Conservation (phyloP, 768 basidiomycete species). For the Russula emetica region DNA sequence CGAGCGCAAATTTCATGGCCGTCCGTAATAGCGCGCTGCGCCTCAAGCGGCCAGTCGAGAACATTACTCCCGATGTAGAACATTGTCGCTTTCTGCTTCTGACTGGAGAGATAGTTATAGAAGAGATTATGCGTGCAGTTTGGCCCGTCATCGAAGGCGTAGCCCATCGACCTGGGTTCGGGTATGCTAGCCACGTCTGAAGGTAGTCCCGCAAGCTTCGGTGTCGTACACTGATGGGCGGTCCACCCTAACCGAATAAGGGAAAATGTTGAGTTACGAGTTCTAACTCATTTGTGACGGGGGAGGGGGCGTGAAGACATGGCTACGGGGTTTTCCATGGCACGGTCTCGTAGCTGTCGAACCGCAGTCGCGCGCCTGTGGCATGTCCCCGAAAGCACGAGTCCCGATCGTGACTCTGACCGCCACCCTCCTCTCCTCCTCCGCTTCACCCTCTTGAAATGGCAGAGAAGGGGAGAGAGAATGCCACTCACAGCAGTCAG, state of each 20-base stretch:
- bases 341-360: too few relatives aligned
- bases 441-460: not conserved
- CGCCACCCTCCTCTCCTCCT: not conserved
- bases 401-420: not conserved
- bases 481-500: constrained; percentile 24
- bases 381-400: not conserved
- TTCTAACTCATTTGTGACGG: not conserved
- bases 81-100: constrained; percentile 63
- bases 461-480: not conserved
- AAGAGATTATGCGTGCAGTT: constrained; percentile 63
- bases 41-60: constrained; percentile 52
- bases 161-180: constrained; percentile 56
- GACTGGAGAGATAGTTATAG: constrained; percentile 47
- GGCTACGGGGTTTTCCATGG: not conserved
- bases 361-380: too few relatives aligned
- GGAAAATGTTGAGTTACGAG: not conserved
- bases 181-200: constrained; percentile 46
- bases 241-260: constrained; percentile 40
- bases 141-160: constrained; percentile 62
- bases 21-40: constrained; percentile 49
- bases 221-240: constrained; percentile 40
- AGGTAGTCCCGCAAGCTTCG: constrained; percentile 44
- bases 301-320: not conserved
- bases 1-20: constrained; percentile 55
- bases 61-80: constrained; percentile 60